Base-by-base conservation (phyloP, 2,329 filamentous ascomycete genomes). In the Pyrenophora tritici-repentis region DNA sequence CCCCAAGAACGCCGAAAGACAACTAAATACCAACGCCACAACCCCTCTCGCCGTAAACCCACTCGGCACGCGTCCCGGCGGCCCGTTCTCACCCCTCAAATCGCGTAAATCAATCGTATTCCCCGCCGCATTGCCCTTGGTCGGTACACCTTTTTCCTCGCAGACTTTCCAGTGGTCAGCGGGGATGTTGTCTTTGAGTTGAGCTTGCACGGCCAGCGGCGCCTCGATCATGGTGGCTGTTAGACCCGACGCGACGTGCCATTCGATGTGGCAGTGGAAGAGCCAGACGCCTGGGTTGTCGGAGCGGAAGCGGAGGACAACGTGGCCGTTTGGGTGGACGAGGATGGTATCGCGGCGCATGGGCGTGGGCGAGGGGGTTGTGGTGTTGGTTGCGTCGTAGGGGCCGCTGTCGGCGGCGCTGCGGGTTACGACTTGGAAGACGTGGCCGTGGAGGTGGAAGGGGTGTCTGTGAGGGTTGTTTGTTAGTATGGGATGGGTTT, bases 31-130 rank as follows among this genome's bases (percentile, higher is more conserved):
- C 59, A 94, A 74, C 9, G 90, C 90, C 1, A 91, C 82, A 36
- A 89, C 88, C 6, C 90, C 90, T 31, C 81, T 80, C 0, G 85
- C 71, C 0, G 86, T 90, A 69, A 92, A 91, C 0, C 89, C 89
- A 1, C 76, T 79, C 0, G 89, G 88, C 13, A 93, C 67, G 36
- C 75, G 78, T 0, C 71, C 72, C 0, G 84, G 81, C 2, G 80
- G 77, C 31, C 67, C 73, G 48, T 86, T 86, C 68, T 88, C 65
- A 7, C 71, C 71, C 0, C 13, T 57, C 33, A 74, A 31, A 56
- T 94, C 0, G 89, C 73, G 7, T n/a, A 84, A 74, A 59, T 93
- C 73, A 0, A 73, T 69, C 0, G 83, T 86, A 64, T 91, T 91
- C 0, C 80, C 90, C 0, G 89, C 90, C 0, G 90, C 90, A 62